These are phyloP conservation scores for Staphylotrichum tortipilum DNA, from an alignment of 495 filamentous ascomycete species.

Conservation along the genomic window DNA sequence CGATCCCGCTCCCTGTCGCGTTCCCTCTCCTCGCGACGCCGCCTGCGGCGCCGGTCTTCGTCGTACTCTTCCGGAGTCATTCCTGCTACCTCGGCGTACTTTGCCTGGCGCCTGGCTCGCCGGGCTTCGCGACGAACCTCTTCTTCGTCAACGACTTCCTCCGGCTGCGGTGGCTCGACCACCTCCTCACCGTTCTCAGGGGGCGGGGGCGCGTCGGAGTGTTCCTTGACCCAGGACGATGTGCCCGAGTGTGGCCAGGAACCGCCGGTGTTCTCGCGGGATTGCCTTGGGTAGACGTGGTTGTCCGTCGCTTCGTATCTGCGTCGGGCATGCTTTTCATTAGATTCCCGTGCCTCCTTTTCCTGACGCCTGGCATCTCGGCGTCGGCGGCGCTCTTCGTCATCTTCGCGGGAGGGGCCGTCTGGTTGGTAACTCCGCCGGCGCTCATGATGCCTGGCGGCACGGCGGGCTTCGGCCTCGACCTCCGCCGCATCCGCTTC, in stretches of 20 bases:
- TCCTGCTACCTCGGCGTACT: constrained; percentile 32
- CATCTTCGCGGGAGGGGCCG: constrained; percentile 12
- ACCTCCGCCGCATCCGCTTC: constrained; percentile 34
- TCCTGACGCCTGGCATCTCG: constrained; percentile 39
- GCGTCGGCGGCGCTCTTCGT: constrained; percentile 43
- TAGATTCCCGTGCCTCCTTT: constrained; percentile 21
- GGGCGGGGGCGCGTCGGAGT: constrained; percentile 48
- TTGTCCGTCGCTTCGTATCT: constrained; percentile 31
- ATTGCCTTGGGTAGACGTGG: constrained; percentile 39
- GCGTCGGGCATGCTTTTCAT: constrained; percentile 17
- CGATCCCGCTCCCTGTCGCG: constrained; percentile 17
- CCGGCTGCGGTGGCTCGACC: constrained; percentile 7
- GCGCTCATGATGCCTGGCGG: constrained; percentile 28
- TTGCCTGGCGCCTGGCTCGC: constrained; percentile 36
- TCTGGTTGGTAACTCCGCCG: constrained; percentile 16
- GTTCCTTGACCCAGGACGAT: constrained; percentile 52
- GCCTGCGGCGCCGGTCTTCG: constrained; percentile 37
- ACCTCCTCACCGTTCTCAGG: constrained; percentile 28
- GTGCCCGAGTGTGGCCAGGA: constrained; percentile 49
- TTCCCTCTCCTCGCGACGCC: constrained; percentile 35
- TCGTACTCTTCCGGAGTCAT: constrained; percentile 26
- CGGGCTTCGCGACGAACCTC: constrained; percentile 38
- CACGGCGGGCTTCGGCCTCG: constrained; percentile 41
- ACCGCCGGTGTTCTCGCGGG: constrained; percentile 31
- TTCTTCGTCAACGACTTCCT: constrained; percentile 17